Base-by-base conservation (phyloP, 768 basidiomycete species). In the Rhizopogon vesiculosus region DNA sequence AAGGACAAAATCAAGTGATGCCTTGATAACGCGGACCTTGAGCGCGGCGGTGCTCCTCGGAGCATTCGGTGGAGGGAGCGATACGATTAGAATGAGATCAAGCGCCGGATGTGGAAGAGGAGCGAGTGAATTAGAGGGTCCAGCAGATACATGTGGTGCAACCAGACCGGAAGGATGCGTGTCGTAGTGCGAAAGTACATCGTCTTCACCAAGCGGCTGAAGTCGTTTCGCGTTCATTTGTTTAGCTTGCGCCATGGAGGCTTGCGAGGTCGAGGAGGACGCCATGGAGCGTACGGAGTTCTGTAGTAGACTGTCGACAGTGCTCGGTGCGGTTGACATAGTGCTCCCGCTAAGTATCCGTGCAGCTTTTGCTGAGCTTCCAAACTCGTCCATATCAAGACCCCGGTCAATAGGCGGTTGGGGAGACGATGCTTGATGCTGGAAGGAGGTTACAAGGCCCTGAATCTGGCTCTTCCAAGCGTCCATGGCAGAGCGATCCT, bases 51-150 rank as follows among this genome's bases (percentile, higher is more conserved):
- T 91, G 62, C 89, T 87, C 7, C 85, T 87, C 19, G 81, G 77
- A 33, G 89, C 79, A 44, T 74, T 78, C 0, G 86, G 80, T 6
- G 89, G 81, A 5, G 96, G 93, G 2, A 98, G 75, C 12, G 94
- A 92, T 40, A 98, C 74, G 54, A 98, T 88, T 54, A 98, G 81
- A 66, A 98, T 91, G 59, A 99, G 80, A 69, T 99, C 97, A 63
- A 97, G 77, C 5, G 93, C 81, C 0, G 94, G 89, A 66, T 98
- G 95, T 13, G 84, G 80, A 7, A 94, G 81, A 8, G 92, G 90
- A 0, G 85, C 77, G 33, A 93, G 84, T 35, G 85, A 89, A 70
- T 91, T 91, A 45, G 86, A 90, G 25, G 90, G 83, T 7, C 86
- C 87, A 18, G 83, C 77, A 9, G 87, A 86, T 42, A 84, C 80